Evolutionary conservation across 176 grass and related monocot species (phyloP).

Genomic region (Zoysia japonica): DNA sequence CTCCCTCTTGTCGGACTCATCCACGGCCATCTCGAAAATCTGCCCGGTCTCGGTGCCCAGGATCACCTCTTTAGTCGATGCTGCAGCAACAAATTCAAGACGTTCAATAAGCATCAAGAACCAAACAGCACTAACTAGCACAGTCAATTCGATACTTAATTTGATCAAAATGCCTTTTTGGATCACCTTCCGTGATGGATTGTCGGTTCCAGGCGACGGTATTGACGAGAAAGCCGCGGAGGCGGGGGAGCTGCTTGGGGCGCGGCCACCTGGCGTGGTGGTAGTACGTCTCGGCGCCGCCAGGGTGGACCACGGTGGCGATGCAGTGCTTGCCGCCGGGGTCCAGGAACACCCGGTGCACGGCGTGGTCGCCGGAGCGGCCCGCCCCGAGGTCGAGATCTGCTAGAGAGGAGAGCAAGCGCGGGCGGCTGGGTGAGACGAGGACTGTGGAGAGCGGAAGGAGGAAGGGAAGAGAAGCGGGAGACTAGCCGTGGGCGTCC

Average conservation of each 20-base stretch:
- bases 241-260: slow-evolving; percentile 63
- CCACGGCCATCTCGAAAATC: slow-evolving; percentile 80
- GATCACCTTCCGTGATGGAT: slow-evolving; percentile 77
- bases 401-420: neutral
- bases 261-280: slow-evolving; percentile 90
- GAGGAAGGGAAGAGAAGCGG: neutral
- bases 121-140: neutral
- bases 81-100: slow-evolving; percentile 41
- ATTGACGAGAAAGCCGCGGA: slow-evolving; percentile 78
- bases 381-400: slow-evolving; percentile 83
- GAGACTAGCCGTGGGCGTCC: slow-evolving; percentile 43
- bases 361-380: slow-evolving; percentile 72
- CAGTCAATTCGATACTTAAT: neutral
- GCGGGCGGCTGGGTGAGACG: neutral
- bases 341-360: slow-evolving; percentile 93
- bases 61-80: slow-evolving; percentile 93
- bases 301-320: slow-evolving; percentile 67
- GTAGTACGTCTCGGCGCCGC: slow-evolving; percentile 81
- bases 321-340: slow-evolving; percentile 89
- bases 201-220: slow-evolving; percentile 91
- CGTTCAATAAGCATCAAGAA: slow-evolving; percentile 2
- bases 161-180: neutral
- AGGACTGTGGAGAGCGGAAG: too few species aligned
- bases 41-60: slow-evolving; percentile 76
- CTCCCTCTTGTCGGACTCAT: slow-evolving; percentile 92